phyloP scores from a whole-genome alignment of 176 grass and related monocot genomes.

The Aegilops bicornis region DNA sequence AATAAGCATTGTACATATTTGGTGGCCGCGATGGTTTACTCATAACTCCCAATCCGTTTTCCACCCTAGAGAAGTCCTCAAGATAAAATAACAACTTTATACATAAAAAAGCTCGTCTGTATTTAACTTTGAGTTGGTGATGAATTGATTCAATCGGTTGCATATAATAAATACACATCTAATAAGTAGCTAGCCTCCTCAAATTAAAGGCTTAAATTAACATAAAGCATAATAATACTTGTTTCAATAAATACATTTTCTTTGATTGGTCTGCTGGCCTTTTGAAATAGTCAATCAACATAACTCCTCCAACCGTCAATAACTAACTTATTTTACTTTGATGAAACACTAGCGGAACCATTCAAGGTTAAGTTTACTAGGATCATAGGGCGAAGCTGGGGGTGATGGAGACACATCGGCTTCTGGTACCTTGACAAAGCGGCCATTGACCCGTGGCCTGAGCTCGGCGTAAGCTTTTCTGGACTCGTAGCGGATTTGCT shows the following conservation, averaged over 20 bases:
- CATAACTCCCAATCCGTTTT: no score
- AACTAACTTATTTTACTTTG: background rate
- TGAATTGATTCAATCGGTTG: no score
- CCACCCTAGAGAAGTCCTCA: no score
- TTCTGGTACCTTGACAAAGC: conserved; percentile 63
- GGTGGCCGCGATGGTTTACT: no score
- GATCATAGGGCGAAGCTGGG: conserved; percentile 29
- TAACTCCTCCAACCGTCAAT: background rate
- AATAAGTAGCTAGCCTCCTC: no score
- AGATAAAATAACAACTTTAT: no score
- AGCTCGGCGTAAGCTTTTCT: conserved; percentile 65
- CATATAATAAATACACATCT: no score
- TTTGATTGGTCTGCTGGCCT: background rate
- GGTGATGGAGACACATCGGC: background rate
- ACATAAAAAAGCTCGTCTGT: no score
- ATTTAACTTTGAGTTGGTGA: no score
- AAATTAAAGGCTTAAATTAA: no score
- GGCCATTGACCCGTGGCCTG: conserved; percentile 64
- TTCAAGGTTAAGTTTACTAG: conserved; percentile 40
- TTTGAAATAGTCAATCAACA: background rate
- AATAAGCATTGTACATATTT: no score
- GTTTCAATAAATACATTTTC: background rate
- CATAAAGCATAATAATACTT: no score
- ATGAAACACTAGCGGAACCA: background rate
- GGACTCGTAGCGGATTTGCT: conserved; percentile 60